Evolutionary conservation across 495 filamentous ascomycete genomes (phyloP), one percentile per base, ranked within the genome.

Genomic region (Elaphomyces granulatus): DNA sequence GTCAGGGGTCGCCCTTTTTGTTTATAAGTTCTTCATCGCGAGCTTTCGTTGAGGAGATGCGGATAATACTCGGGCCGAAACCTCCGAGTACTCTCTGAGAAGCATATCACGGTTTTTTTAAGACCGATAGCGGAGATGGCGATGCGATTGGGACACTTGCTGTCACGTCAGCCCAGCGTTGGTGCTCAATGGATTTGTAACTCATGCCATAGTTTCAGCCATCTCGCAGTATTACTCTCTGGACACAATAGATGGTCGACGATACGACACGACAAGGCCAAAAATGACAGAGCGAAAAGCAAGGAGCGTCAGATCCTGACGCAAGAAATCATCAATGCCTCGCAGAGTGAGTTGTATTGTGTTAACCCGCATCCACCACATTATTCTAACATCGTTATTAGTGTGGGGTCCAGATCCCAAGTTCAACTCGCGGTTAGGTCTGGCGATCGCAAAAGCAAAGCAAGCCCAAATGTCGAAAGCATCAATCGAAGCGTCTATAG

Each of bases 211-310:
- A 44, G 47, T 38, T 79, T 87, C 52, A 64, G 68, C 20, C 68
- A 68, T 15, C 68, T 66, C 15, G 35, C 70, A 2, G 20, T 46
- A 3, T 45, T 66, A 4, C 58, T 59, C 20, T 81, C 81, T 33
- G 87, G 87, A 23, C 85, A 94, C 60, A 94, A 75, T 55, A 77
- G 81, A 54, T 99, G 90, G 90, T 83, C 84, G 26, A 90, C 87
- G 46, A 95, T 95, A 60, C 81, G 77, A 47, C 92, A 99, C 55
- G 83, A 87, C 61, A 99, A 99, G 58, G 83, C 74, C 30, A 80
- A 75, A 47, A 75, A 75, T 45, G 87, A 95, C 60, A 63, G 62
- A 53, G 59, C 52, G 9, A 70, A 64, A 51, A 66, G 58, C 54
- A 74, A 59, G 42, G 66, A 67, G 46, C 67, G 60, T 16, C 60